Conservation (phyloP, 257 asterid genomes). For the Rauvolfia tetraphylla region DNA sequence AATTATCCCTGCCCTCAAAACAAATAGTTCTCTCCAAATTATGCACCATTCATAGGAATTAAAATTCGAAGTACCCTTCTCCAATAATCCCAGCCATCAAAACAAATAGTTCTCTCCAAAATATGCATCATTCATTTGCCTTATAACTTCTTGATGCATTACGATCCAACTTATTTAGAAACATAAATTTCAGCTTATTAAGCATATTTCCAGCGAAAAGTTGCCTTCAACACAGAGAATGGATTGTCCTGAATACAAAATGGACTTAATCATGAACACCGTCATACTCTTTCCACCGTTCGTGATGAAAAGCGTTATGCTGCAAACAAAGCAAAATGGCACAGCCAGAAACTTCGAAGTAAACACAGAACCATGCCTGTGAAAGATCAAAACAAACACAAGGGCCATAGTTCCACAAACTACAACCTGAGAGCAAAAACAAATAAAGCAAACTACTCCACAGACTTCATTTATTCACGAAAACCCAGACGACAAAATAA, state of each 20-base stretch:
- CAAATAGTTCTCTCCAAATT: not conserved
- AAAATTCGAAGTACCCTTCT: not conserved
- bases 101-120: not conserved
- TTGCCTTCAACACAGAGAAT: not conserved
- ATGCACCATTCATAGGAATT: not conserved
- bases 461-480: not conserved
- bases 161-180: not conserved
- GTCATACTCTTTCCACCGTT: not conserved
- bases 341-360: not conserved
- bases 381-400: constrained; percentile 13
- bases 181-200: not conserved
- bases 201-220: not conserved
- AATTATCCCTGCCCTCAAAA: not conserved
- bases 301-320: not conserved
- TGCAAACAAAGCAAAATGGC: not conserved
- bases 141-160: not conserved
- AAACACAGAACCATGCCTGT: not conserved
- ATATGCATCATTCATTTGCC: not conserved
- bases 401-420: not conserved
- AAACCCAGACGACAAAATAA: constrained; percentile 17
- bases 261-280: too few species aligned
- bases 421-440: not conserved
- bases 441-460: not conserved
- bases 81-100: not conserved
- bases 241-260: not conserved